Evolutionary conservation across 2,329 filamentous ascomycete genomes (phyloP).

Genomic region (Curvularia sp.): DNA sequence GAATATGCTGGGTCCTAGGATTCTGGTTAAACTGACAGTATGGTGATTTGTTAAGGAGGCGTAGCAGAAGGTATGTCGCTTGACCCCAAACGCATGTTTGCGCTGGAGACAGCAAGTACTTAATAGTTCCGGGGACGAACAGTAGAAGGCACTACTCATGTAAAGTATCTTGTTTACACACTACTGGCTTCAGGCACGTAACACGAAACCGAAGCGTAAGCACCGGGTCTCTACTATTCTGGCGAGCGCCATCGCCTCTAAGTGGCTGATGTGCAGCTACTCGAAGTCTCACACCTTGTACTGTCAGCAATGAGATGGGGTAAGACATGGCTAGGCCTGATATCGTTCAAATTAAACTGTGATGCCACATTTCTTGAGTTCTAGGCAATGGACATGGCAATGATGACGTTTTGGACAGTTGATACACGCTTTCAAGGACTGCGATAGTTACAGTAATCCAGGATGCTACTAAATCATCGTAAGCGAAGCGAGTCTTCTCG

Average conservation of each 20-base stretch:
- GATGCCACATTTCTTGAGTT: not conserved
- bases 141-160: not conserved
- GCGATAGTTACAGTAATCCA: not conserved
- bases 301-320: not conserved
- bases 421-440: not conserved
- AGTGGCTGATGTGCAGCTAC: not conserved
- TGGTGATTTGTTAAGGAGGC: not conserved
- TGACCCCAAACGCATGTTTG: slow-evolving; percentile 2
- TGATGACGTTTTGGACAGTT: not conserved
- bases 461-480: too few species aligned
- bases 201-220: slow-evolving; percentile 4
- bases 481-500: too few species aligned
- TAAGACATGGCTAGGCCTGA: not conserved
- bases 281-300: not conserved
- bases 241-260: not conserved
- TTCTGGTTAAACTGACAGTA: not conserved
- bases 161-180: not conserved
- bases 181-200: not conserved
- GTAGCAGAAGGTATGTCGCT: not conserved
- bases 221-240: not conserved
- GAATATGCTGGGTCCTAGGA: not conserved
- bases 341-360: not conserved
- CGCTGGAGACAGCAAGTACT: not conserved
- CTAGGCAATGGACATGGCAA: not conserved
- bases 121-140: not conserved